Evolutionary conservation across 257 asterid genomes (phyloP).

Genomic region (Cruciata laevipes): DNA sequence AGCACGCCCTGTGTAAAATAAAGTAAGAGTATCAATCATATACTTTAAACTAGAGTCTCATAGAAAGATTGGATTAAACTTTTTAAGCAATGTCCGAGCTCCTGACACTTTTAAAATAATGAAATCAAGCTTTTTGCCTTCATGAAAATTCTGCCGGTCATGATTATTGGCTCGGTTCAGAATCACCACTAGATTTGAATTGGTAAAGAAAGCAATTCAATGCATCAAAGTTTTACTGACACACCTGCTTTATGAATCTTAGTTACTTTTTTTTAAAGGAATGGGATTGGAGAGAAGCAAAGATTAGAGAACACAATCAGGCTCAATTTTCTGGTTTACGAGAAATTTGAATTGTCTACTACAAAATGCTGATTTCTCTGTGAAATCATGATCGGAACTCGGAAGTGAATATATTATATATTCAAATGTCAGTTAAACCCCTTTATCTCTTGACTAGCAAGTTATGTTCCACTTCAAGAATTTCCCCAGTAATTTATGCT

Average conservation of each 20-base stretch:
- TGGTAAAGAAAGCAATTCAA: not conserved
- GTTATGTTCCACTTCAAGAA: not conserved
- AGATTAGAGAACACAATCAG: not conserved
- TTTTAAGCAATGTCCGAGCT: not conserved
- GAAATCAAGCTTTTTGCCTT: not conserved
- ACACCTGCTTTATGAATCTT: not conserved
- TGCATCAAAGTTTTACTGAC: not conserved
- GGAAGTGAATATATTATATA: not conserved
- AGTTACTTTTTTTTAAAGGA: not conserved
- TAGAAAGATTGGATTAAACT: not conserved
- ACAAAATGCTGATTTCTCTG: not conserved
- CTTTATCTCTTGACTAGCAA: no score
- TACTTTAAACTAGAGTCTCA: not conserved
- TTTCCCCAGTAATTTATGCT: not conserved
- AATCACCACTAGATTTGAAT: not conserved
- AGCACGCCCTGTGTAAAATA: slow-evolving; percentile 48
- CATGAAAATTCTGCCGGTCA: not conserved
- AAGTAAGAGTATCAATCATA: not conserved
- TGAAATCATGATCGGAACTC: not conserved
- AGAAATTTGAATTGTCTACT: not conserved
- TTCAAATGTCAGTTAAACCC: not conserved
- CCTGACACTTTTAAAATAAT: no score
- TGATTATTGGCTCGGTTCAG: not conserved
- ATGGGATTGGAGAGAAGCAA: not conserved
- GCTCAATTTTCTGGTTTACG: not conserved